Percentiles rank a stretch among this genome's conserved stretches.
These are phyloP conservation scores for Vanderwaltozyma yarrowii DNA, from an alignment of 805 yeast species.

Conservation along the genomic window DNA sequence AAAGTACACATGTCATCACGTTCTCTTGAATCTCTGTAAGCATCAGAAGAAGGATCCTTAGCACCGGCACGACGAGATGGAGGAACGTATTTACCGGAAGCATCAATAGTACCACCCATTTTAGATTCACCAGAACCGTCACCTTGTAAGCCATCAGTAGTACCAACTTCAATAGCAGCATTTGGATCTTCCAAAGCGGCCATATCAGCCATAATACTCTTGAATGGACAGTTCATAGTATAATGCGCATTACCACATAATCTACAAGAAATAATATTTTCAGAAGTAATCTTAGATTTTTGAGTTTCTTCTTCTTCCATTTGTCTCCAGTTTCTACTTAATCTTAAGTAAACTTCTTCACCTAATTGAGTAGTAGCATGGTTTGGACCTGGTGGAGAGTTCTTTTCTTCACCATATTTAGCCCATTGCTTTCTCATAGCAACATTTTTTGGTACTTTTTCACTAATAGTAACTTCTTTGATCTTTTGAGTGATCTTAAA, in stretches of 20 bases:
- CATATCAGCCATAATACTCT: slow-evolving; percentile 61
- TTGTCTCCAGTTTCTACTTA: slow-evolving; percentile 71
- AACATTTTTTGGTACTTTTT: slow-evolving; percentile 71
- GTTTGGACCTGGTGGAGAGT: slow-evolving; percentile 76
- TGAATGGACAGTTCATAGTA: slow-evolving; percentile 92
- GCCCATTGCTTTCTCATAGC: slow-evolving; percentile 85
- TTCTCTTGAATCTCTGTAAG: slow-evolving; percentile 38
- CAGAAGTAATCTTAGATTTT: slow-evolving; percentile 35
- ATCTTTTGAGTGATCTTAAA: slow-evolving; percentile 82
- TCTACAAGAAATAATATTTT: slow-evolving; percentile 55
- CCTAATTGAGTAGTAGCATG: slow-evolving; percentile 80
- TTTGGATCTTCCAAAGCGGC: slow-evolving; percentile 31
- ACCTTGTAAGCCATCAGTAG: slow-evolving; percentile 21
- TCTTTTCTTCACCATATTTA: slow-evolving; percentile 75
- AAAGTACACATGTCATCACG: slow-evolving; percentile 83
- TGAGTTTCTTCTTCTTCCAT: slow-evolving; percentile 57
- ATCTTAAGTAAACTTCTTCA: slow-evolving; percentile 66
- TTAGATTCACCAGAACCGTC: slow-evolving; percentile 26
- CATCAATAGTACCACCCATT: slow-evolving; percentile 30
- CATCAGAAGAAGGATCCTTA: slow-evolving; percentile 33
- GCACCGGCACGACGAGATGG: slow-evolving; percentile 41
- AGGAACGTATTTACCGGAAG: slow-evolving; percentile 45
- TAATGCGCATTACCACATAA: slow-evolving; percentile 89
- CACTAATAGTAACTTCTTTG: slow-evolving; percentile 64
- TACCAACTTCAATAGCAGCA: slow-evolving; percentile 26